Conservation (phyloP, 140 eudicot genomes). For the Ambrosia hybrid region DNA sequence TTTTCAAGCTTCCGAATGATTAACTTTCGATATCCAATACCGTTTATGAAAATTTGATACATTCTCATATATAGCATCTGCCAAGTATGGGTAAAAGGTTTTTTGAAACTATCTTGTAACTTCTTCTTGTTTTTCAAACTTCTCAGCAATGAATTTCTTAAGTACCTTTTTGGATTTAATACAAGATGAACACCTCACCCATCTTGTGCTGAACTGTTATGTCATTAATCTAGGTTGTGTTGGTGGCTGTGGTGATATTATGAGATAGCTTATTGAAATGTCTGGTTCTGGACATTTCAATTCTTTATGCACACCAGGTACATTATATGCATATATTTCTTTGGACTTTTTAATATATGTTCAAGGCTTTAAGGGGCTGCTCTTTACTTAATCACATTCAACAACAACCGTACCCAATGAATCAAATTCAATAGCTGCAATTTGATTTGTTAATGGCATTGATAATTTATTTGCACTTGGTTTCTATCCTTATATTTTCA, state of each 20-base stretch:
- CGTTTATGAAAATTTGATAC: too few species aligned
- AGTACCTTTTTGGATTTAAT: too few species aligned
- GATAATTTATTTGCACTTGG: not conserved
- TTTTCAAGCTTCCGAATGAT: too few species aligned
- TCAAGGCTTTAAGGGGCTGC: slow-evolving; percentile 4
- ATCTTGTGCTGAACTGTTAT: slow-evolving; percentile 13
- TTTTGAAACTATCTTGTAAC: too few species aligned
- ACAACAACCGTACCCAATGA: too few species aligned
- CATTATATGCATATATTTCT: too few species aligned
- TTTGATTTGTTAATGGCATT: not conserved
- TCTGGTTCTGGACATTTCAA: slow-evolving; percentile 78
- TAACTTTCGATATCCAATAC: too few species aligned
- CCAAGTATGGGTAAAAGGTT: too few species aligned
- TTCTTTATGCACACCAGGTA: slow-evolving; percentile 63
- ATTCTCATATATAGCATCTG: too few species aligned
- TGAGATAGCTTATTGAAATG: slow-evolving; percentile 71
- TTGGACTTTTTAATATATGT: not conserved
- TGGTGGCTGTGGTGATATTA: slow-evolving; percentile 91
- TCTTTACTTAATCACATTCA: not conserved
- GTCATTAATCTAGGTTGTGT: slow-evolving; percentile 63
- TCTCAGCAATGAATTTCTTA: too few species aligned
- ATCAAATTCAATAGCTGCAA: slow-evolving; percentile 7
- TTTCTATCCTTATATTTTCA: not conserved
- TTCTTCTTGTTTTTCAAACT: too few species aligned
- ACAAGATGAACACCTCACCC: too few species aligned